Percentiles rank a stretch among this genome's conserved stretches.
Evolutionary conservation across 73 alveolate genomes (phyloP).

Genomic region (Halteria grandinella): DNA sequence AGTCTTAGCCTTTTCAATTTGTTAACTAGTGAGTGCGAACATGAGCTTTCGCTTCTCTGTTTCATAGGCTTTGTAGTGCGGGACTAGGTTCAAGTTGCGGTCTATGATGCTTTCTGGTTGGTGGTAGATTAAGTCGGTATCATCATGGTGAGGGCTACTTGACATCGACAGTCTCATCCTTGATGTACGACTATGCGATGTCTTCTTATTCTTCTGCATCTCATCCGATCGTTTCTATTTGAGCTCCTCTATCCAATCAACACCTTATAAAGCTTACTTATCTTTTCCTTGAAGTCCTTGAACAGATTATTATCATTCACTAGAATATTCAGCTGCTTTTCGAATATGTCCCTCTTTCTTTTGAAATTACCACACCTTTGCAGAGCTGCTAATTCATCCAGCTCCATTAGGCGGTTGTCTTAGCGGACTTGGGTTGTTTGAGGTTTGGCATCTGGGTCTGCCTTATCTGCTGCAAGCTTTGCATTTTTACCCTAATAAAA

Average conservation of each 20-base stretch:
- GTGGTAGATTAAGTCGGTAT: no score
- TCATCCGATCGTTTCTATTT: constrained; percentile 10
- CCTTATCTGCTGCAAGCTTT: no score
- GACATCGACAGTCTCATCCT: not conserved
- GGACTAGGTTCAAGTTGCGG: constrained; percentile 25
- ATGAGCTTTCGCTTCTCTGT: constrained; percentile 17
- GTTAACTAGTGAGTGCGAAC: constrained; percentile 1
- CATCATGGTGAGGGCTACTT: constrained; percentile 7
- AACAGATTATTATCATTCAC: constrained; percentile 34
- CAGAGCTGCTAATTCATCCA: no score
- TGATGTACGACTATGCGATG: not conserved
- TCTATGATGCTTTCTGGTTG: constrained; percentile 19
- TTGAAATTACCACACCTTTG: not conserved
- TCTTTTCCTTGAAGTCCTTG: constrained; percentile 19
- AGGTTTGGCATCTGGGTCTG: no score
- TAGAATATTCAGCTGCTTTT: not conserved
- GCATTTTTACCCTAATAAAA: not conserved
- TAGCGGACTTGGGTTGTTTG: no score
- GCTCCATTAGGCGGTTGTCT: no score
- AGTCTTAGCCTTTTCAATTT: constrained; percentile 20
- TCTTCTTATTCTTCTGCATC: not conserved
- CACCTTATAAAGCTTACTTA: not conserved
- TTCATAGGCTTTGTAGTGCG: constrained; percentile 35
- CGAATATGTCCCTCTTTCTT: not conserved
- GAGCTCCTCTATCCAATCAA: constrained; percentile 15